These are phyloP conservation scores for Plenodomus biglobosus DNA, from an alignment of 2,329 filamentous ascomycete species.

Conservation along the genomic window DNA sequence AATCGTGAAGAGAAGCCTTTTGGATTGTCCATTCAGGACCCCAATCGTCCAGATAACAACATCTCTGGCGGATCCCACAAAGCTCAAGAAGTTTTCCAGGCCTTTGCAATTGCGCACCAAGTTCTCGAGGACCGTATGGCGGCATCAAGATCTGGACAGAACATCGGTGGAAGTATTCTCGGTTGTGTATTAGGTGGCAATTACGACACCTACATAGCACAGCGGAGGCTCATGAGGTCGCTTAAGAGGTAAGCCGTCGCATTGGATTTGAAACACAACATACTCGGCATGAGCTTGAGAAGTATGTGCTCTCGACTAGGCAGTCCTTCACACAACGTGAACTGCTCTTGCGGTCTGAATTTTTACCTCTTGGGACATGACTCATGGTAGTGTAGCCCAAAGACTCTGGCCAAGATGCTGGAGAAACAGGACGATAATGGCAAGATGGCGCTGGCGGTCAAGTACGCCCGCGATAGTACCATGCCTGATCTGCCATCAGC, in stretches of 20 bases:
- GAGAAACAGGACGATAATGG: neutral
- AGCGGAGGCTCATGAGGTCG: constrained; percentile 62
- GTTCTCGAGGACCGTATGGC: constrained; percentile 57
- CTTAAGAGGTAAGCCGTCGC: constrained; percentile 31
- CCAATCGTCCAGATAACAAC: constrained; percentile 82
- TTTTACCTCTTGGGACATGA: neutral
- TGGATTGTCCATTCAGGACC: constrained; percentile 86
- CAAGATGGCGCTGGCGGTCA: neutral
- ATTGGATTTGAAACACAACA: constrained; percentile 6
- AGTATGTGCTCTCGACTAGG: neutral
- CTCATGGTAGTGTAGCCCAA: neutral
- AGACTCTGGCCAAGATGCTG: neutral
- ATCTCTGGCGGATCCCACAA: constrained; percentile 84
- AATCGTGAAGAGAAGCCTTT: constrained; percentile 45
- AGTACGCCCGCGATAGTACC: neutral
- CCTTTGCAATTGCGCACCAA: constrained; percentile 60
- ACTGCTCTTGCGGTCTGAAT: neutral
- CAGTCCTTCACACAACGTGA: neutral
- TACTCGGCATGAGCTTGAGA: too few relatives aligned
- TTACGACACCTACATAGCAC: constrained; percentile 71
- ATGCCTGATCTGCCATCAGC: neutral
- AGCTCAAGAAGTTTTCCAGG: constrained; percentile 65
- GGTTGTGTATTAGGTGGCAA: constrained; percentile 73
- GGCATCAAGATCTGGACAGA: constrained; percentile 15
- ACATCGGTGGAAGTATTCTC: constrained; percentile 61